These are phyloP conservation scores for Coniella vitis DNA, from an alignment of 2,329 filamentous ascomycete genomes.

Conservation along the genomic window DNA sequence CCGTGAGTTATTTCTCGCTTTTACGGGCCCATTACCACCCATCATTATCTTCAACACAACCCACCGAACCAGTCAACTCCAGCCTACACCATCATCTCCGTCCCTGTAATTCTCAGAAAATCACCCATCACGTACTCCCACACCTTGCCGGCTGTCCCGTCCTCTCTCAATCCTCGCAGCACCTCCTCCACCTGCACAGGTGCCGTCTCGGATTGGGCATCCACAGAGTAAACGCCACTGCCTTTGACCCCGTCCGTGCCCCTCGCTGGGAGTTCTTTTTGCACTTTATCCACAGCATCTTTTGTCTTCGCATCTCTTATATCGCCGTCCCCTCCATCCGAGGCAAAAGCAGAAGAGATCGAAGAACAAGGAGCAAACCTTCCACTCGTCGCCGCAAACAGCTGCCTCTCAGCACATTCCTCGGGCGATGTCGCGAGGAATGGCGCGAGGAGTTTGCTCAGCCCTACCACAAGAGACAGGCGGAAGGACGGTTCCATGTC, in stretches of 20 bases:
- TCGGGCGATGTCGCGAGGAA: constrained; percentile 15
- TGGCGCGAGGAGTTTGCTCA: constrained; percentile 5
- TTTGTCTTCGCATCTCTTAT: no score
- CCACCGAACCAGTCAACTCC: no score
- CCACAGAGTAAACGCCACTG: constrained; percentile 28
- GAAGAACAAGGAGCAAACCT: constrained; percentile 23
- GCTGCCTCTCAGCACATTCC: constrained; percentile 29
- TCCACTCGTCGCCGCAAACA: constrained; percentile 28
- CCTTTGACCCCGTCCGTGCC: constrained; percentile 24
- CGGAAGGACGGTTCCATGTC: constrained; percentile 1
- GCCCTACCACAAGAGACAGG: constrained; percentile 4
- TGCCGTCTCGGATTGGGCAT: constrained; percentile 16
- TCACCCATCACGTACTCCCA: constrained; percentile 23
- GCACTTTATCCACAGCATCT: no score
- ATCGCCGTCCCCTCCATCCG: no score
- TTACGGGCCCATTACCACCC: no score
- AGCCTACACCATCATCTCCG: not conserved
- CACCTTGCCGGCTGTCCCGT: constrained; percentile 26
- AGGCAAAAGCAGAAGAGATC: no score
- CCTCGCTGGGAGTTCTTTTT: no score
- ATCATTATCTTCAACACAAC: no score
- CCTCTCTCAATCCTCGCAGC: constrained; percentile 23
- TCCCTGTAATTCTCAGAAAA: constrained; percentile 20
- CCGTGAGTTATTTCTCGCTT: no score
- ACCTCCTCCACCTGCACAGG: constrained; percentile 21